Conservation (phyloP, 202 grass and related monocot species). For the Cymbopogon flexuosus region DNA sequence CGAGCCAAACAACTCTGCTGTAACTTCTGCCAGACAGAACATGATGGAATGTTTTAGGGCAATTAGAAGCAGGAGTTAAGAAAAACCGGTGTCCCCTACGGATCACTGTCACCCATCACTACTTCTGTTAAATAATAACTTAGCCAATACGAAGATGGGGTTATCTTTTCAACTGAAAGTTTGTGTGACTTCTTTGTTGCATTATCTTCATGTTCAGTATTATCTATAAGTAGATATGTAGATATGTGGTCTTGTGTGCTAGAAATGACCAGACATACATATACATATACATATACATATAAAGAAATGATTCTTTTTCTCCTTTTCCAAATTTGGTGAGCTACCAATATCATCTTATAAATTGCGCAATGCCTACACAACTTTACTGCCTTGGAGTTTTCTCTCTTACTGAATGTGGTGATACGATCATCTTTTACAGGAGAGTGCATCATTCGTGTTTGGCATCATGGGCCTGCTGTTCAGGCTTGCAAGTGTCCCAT, state of each 20-base stretch:
- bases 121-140: not conserved
- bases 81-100: not conserved
- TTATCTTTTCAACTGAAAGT: not conserved
- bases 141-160: not conserved
- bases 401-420: not conserved
- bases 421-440: constrained; percentile 44
- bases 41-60: not conserved
- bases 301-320: not conserved
- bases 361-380: not conserved
- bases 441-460: constrained; percentile 79
- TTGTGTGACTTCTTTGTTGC: not conserved
- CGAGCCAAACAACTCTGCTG: not conserved
- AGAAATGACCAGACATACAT: not conserved
- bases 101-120: not conserved
- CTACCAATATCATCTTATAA: constrained; percentile 5
- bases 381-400: not conserved
- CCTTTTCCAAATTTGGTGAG: not conserved
- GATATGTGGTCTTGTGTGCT: not conserved
- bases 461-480: constrained; percentile 64
- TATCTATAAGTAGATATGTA: not conserved
- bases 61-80: not conserved
- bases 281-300: not conserved
- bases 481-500: constrained; percentile 95
- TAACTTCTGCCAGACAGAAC: not conserved
- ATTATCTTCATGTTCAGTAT: not conserved